Conservation (phyloP, 352 stramenopile species). For the Pythium scleroteichum region DNA sequence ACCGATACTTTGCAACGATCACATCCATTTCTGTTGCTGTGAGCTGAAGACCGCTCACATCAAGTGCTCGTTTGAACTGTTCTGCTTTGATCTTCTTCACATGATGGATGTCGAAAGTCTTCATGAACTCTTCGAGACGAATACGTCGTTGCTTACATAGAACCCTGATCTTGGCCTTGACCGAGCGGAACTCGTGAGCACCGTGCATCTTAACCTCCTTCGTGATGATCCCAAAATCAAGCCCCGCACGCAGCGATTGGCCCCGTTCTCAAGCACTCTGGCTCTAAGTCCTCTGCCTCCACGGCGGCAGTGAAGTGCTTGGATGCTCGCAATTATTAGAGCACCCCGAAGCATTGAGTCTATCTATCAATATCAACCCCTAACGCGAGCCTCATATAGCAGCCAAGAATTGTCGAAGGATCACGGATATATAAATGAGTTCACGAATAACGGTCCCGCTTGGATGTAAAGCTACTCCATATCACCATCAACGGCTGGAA, state of each 20-base stretch:
- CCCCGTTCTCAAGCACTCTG: not conserved
- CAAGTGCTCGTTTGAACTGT: constrained; percentile 80
- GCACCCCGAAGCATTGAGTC: too few relatives aligned
- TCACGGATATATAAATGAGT: constrained; percentile 24
- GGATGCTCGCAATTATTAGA: too few relatives aligned
- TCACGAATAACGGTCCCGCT: constrained; percentile 18
- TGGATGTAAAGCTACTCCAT: constrained; percentile 27
- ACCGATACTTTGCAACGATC: constrained; percentile 68
- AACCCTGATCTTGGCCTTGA: constrained; percentile 79
- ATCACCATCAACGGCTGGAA: constrained; percentile 73
- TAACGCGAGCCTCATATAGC: not conserved
- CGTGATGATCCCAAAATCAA: too few relatives aligned
- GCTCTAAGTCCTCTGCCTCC: not conserved
- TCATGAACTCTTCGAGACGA: constrained; percentile 87
- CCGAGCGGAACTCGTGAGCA: constrained; percentile 72
- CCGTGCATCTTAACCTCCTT: too few relatives aligned
- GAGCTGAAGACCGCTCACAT: constrained; percentile 74
- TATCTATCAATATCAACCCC: not conserved
- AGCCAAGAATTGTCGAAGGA: not conserved
- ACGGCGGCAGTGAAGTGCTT: too few relatives aligned
- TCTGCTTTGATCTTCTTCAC: constrained; percentile 83
- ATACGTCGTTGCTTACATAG: constrained; percentile 84
- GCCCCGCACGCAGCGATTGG: too few relatives aligned
- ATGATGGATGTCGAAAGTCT: constrained; percentile 82
- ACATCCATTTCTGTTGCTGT: constrained; percentile 48